A percentile compares a stretch with the other conserved stretches of the same genome.
These are phyloP conservation scores for Kwoniella heveanensis DNA, from an alignment of 768 basidiomycete species.

Conservation along the genomic window DNA sequence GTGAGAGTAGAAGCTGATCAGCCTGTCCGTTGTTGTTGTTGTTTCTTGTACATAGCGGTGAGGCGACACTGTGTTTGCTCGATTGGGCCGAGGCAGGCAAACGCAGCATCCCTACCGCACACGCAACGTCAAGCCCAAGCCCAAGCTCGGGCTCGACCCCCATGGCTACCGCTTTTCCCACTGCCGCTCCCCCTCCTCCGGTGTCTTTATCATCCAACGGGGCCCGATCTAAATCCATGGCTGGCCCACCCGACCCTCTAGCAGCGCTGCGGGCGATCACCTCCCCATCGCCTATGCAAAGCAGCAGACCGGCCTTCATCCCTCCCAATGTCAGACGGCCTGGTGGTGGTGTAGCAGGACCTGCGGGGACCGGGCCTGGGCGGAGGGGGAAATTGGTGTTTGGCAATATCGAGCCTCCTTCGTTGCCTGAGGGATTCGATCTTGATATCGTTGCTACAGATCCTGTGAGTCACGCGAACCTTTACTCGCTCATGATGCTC, in stretches of 20 bases:
- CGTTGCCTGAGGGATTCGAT: constrained; percentile 12
- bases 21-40: no score
- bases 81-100: constrained; percentile 61
- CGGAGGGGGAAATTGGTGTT: constrained; percentile 6
- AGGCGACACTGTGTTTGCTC: constrained; percentile 64
- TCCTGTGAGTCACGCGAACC: constrained; percentile 58
- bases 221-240: constrained; percentile 8
- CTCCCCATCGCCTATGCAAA: constrained; percentile 17
- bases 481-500: no score
- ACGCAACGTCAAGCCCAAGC: no score
- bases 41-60: constrained; percentile 62
- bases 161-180: no score
- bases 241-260: constrained; percentile 23
- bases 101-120: neutral
- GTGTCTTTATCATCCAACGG: no score
- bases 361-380: neutral
- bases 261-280: constrained; percentile 33
- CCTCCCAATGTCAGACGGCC: constrained; percentile 44
- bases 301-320: constrained; percentile 55
- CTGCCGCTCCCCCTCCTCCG: no score
- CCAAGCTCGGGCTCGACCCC: neutral
- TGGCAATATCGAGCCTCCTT: constrained; percentile 14
- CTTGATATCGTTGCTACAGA: constrained; percentile 58
- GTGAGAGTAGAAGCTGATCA: no score
- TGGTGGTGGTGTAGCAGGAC: neutral